Base-by-base conservation (phyloP, 2,329 filamentous ascomycete species). In the Diaporthe batatas region DNA sequence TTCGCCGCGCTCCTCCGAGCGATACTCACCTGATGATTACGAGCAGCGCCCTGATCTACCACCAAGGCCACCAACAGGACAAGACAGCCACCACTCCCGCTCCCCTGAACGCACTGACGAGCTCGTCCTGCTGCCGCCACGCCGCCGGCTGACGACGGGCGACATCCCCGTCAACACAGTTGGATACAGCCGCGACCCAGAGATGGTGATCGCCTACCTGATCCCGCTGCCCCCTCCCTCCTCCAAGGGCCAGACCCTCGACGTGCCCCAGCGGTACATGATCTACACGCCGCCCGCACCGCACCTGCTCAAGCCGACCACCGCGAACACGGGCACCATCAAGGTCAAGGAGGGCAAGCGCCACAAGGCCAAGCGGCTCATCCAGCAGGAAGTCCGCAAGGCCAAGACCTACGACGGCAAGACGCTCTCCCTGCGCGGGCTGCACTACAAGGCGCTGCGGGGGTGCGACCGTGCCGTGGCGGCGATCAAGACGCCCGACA, bases 381-480 rank as follows among this genome's bases (percentile, higher is more conserved):
- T 53, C 8, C 70, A 71, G 21, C 44, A 71, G 10, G 58, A 71
- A 6, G 53, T 67, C 1, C 29, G 25, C 2, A 71, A 71, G 25
- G 70, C 70, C 49, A 71, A 71, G 70, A 71, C 59, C 3, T 71
- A 57, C 39, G 70, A 71, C 8, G 70, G 70, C 49, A 71, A 53
- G 51, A 67, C 70, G 10, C 34, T 67, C 12, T 67, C 58, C 6
- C 36, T 65, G 18, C 58, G 51, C 32, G 70, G 70, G 44, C 59
- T 71, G 59, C 70, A 71, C 51, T 65, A 64, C 59, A 71, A 71
- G 58, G 53, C 70, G 14, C 7, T 67, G 6, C 39, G 70, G 18
- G 70, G 70, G 0, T 53, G 51, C 34, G 70, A 71, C 59, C 54
- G 70, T 25, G 70, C 59, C 44, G 51, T 67, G 16, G 70, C 70